These are phyloP conservation scores for Puccinia horiana DNA, from an alignment of 1,284 basidiomycete species.

Conservation along the genomic window DNA sequence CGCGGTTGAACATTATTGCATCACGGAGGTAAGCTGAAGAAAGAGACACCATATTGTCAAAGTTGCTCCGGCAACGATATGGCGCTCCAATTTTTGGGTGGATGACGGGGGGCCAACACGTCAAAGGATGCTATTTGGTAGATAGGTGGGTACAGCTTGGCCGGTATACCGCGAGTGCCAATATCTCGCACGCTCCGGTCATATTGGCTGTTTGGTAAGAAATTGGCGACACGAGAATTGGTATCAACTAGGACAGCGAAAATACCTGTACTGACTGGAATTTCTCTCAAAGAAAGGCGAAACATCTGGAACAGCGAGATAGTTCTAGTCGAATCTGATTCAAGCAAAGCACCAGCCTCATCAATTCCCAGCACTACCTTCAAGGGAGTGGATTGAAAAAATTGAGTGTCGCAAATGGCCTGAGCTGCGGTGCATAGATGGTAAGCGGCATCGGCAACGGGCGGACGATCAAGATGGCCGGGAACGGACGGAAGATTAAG, in stretches of 20 bases:
- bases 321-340: neutral
- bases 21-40: neutral
- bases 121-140: neutral
- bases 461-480: too few species aligned
- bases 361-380: constrained; percentile 6
- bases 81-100: neutral
- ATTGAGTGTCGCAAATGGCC: too few species aligned
- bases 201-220: neutral
- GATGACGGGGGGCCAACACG: neutral
- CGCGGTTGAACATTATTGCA: neutral
- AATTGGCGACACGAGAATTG: neutral
- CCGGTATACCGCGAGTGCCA: neutral
- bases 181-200: neutral
- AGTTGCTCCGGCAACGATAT: neutral
- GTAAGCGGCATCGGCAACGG: neutral
- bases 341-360: neutral
- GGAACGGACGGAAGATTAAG: too few species aligned
- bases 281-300: neutral
- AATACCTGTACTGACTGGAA: neutral
- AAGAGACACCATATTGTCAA: neutral
- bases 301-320: neutral
- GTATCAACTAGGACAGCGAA: constrained; percentile 13
- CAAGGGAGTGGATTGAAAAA: neutral
- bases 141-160: neutral
- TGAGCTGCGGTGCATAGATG: neutral